Percentiles rank a stretch among this genome's conserved stretches.
Evolutionary conservation across 73 alveolate genomes (phyloP).

Genomic region (Paramecium pentaurelia): DNA sequence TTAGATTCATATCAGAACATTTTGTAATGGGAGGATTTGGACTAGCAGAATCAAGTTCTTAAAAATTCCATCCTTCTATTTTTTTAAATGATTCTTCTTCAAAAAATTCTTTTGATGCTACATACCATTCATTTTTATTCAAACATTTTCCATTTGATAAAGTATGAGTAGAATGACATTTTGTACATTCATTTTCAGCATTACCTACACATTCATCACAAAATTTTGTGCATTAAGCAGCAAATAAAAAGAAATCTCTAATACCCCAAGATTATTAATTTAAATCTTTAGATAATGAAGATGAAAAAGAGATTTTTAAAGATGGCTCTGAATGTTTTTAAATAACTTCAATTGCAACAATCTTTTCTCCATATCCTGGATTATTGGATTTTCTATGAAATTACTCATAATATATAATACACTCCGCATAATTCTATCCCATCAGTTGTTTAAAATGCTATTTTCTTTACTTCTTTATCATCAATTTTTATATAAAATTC

Average conservation of each 20-base stretch:
- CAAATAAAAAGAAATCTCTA: constrained; percentile 44
- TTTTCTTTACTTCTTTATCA: not conserved
- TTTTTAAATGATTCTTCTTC: not conserved
- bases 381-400: not conserved
- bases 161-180: not conserved
- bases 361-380: constrained; percentile 32
- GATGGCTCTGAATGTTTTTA: not conserved
- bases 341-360: not conserved
- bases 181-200: constrained; percentile 22
- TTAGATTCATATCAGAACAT: not conserved
- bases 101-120: not conserved
- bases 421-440: constrained; percentile 50
- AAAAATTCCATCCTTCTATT: not conserved
- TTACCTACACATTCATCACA: constrained; percentile 19
- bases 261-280: constrained; percentile 28
- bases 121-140: not conserved
- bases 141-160: constrained; percentile 2
- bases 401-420: not conserved
- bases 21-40: constrained; percentile 44
- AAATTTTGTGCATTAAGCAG: constrained; percentile 25
- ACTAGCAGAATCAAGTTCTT: not conserved
- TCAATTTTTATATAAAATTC: constrained; percentile 15
- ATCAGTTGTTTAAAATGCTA: constrained; percentile 27
- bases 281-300: not conserved
- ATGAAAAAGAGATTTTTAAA: not conserved